These are phyloP conservation scores for Marchantia paleacea DNA, from an alignment of 225 moss, liverwort and hornwort species.

Conservation along the genomic window DNA sequence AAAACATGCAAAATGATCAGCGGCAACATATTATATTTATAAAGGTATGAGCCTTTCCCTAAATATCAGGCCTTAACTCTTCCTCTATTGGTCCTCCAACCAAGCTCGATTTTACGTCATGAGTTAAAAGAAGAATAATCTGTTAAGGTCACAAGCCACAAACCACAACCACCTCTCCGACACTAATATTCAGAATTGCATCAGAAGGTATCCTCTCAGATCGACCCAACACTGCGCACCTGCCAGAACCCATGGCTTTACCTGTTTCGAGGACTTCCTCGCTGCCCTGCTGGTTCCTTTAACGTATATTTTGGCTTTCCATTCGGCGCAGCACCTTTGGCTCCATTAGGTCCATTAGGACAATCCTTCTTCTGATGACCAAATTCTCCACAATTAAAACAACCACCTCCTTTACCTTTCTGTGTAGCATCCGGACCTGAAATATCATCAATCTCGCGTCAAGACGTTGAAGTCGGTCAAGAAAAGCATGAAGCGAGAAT, in stretches of 20 bases:
- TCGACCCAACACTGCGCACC: no score
- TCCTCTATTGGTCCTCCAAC: no score
- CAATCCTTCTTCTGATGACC: slow-evolving; percentile 91
- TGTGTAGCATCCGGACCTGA: slow-evolving; percentile 48
- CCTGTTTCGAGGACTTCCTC: slow-evolving; percentile 70
- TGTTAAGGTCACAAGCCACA: no score
- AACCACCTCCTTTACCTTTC: slow-evolving; percentile 56
- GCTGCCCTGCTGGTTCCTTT: slow-evolving; percentile 82
- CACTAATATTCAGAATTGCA: no score
- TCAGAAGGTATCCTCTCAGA: no score
- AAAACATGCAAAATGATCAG: no score
- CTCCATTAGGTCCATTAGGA: slow-evolving; percentile 43
- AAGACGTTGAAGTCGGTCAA: background rate
- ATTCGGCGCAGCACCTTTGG: slow-evolving; percentile 37
- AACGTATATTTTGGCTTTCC: slow-evolving; percentile 76
- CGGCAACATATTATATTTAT: no score
- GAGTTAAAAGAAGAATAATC: background rate
- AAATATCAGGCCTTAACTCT: background rate
- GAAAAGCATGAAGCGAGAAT: background rate
- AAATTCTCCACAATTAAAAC: slow-evolving; percentile 86
- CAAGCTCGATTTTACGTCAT: no score
- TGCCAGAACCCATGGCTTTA: slow-evolving; percentile 15
- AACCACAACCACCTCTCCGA: background rate
- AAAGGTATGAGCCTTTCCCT: no score
- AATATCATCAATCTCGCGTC: slow-evolving; percentile 4